Percentiles rank a stretch among this genome's conserved stretches.
phyloP scores from a whole-genome alignment of 495 filamentous ascomycete genomes.

The Alectoria sarmentosa region DNA sequence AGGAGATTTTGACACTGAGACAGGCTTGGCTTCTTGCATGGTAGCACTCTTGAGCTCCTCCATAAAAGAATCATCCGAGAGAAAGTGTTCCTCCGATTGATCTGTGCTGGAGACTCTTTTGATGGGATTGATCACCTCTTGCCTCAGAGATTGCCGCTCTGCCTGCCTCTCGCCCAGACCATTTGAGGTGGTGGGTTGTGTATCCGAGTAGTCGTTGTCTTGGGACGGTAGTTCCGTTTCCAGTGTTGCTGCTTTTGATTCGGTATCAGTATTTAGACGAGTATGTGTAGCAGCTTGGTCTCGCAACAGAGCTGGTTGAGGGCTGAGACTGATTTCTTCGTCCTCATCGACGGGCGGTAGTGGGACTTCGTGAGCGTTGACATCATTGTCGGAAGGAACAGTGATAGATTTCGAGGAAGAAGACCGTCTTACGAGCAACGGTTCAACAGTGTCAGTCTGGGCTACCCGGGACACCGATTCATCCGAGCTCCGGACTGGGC shows the following conservation, averaged over 20 bases:
- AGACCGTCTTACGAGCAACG: slow-evolving; percentile 2
- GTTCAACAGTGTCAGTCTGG: neutral
- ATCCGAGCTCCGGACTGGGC: neutral
- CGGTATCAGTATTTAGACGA: neutral
- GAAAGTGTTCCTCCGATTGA: slow-evolving; percentile 55
- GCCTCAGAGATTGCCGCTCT: slow-evolving; percentile 11
- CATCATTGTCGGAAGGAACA: neutral
- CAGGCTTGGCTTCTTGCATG: slow-evolving; percentile 74
- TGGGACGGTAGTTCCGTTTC: neutral
- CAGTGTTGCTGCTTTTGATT: neutral
- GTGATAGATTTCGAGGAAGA: neutral
- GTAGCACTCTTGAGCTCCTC: slow-evolving; percentile 80
- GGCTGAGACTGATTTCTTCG: slow-evolving; percentile 17
- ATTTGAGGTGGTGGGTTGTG: slow-evolving; percentile 6
- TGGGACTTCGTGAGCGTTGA: slow-evolving; percentile 18
- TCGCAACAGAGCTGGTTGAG: slow-evolving; percentile 9
- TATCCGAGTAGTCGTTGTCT: neutral
- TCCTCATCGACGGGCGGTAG: slow-evolving; percentile 19
- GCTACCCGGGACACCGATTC: neutral
- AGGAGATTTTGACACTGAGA: slow-evolving; percentile 79
- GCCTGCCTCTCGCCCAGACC: neutral
- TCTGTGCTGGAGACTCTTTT: slow-evolving; percentile 44
- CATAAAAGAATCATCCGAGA: slow-evolving; percentile 83
- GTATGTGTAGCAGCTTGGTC: neutral
- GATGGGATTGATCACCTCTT: slow-evolving; percentile 25